Percentiles rank a stretch among this genome's conserved stretches.
These are phyloP conservation scores for Candida andamanensis DNA, from an alignment of 805 yeast genomes.

Conservation along the genomic window DNA sequence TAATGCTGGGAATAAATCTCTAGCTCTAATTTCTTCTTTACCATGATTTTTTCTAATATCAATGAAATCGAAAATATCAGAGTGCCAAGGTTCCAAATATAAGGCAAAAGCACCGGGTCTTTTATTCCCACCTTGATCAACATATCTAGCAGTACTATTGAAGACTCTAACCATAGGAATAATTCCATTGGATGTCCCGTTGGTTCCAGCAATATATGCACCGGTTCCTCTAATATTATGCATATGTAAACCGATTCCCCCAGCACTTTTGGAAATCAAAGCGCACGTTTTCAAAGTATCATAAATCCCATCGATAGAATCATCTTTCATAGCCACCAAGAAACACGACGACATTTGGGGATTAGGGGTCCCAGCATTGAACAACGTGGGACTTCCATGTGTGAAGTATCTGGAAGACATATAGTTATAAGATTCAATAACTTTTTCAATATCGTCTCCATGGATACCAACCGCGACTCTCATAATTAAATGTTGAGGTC, in stretches of 20 bases:
- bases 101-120: conserved; percentile 63
- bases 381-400: conserved; percentile 59
- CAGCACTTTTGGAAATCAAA: conserved; percentile 57
- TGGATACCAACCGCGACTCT: conserved; percentile 60
- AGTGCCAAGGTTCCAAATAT: conserved; percentile 60
- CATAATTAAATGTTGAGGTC: conserved; percentile 60
- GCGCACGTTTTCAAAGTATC: conserved; percentile 59
- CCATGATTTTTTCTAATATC: conserved; percentile 61
- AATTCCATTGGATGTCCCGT: conserved; percentile 59
- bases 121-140: conserved; percentile 63
- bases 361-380: conserved; percentile 57
- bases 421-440: conserved; percentile 51
- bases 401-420: conserved; percentile 58
- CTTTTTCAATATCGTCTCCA: conserved; percentile 48
- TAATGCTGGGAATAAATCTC: conserved; percentile 58
- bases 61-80: conserved; percentile 54
- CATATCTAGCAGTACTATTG: conserved; percentile 60
- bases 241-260: conserved; percentile 60
- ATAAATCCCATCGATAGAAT: conserved; percentile 59
- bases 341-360: conserved; percentile 62
- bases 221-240: conserved; percentile 58
- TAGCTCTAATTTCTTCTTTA: conserved; percentile 58
- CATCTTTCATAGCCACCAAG: conserved; percentile 59
- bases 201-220: conserved; percentile 57
- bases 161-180: conserved; percentile 61